Evolutionary conservation across 306 rosid genomes (phyloP).

Genomic region (Dryas octopetala): DNA sequence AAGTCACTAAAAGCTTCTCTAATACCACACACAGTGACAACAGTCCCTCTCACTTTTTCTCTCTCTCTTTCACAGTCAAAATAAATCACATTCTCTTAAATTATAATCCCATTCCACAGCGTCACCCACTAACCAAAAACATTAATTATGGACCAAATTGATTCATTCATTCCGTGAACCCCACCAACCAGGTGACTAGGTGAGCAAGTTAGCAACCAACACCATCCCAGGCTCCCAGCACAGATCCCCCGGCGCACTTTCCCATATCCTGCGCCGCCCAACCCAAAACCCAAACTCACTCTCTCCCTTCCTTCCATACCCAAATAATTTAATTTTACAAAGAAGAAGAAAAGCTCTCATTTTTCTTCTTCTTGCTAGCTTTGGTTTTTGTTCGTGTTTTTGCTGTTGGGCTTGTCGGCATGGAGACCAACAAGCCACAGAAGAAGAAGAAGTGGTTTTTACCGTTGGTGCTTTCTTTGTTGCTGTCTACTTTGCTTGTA

Average conservation of each 20-base stretch:
- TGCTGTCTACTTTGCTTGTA: conserved; percentile 37
- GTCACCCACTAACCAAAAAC: conserved; percentile 1
- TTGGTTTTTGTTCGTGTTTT: conserved; percentile 3
- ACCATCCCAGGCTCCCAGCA: neutral
- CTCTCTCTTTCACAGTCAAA: no score
- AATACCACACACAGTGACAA: neutral
- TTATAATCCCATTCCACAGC: neutral
- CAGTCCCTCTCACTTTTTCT: neutral
- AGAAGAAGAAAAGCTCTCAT: neutral
- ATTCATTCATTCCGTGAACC: conserved; percentile 21
- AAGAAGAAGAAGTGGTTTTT: conserved; percentile 56
- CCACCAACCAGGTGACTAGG: conserved; percentile 17
- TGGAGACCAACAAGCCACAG: conserved; percentile 49
- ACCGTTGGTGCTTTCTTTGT: conserved; percentile 35
- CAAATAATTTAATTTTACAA: neutral
- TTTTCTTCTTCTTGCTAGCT: neutral
- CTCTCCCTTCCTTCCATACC: neutral
- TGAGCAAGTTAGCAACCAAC: neutral
- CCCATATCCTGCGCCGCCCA: neutral
- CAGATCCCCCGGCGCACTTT: conserved; percentile 16
- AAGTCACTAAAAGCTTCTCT: neutral
- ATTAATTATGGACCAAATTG: conserved; percentile 5
- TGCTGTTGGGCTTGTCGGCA: neutral
- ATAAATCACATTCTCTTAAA: neutral
- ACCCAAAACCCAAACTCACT: neutral